Base-by-base conservation (phyloP, 257 asterid species). In the Sherardia arvensis region DNA sequence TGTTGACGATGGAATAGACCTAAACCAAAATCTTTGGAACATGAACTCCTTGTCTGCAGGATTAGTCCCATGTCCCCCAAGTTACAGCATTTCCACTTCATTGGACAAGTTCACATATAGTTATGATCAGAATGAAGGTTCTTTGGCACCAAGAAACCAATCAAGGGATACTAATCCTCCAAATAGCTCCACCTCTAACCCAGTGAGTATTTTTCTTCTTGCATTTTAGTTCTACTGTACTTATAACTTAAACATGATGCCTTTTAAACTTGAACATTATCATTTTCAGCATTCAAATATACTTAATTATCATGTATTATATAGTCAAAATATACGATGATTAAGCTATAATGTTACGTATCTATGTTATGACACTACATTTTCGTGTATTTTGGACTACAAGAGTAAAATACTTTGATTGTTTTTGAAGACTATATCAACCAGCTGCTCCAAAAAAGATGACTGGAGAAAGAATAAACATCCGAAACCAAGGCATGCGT, bases 401-500 rank as follows among this genome's bases (percentile, higher is more conserved):
- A n/a, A n/a, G n/a, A n/a, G n/a, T n/a, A n/a, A n/a, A n/a, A n/a
- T n/a, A n/a, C n/a, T n/a, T n/a, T n/a, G n/a, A n/a, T n/a, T n/a
- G 51, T 28, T 45, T 66, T 43, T 64, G 54, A 64, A 70, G 74
- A 70, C 66, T 43, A 43, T 15, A 70, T 56, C 74, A 70, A 25
- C 53, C 48, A n/a, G n/a, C n/a, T n/a, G n/a, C n/a, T 40, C 48
- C 23, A 70, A 61, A 69, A 70, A 70, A 21, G 30, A 64, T 28
- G 66, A 33, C 43, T 62, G 64, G 64, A 75, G 63, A 29, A 58
- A 58, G 47, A 59, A 72, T 6, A 59, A 60, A 30, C 70, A 47
- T 33, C 69, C 15, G 28, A 69, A 23, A 36, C 30, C 33, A 23
- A 2, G 18, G 12, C 57, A 58, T 5, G 43, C 68, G 23, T 29